phyloP scores from a whole-genome alignment of 805 yeast genomes.

The Metschnikowia baotianmanensis region DNA sequence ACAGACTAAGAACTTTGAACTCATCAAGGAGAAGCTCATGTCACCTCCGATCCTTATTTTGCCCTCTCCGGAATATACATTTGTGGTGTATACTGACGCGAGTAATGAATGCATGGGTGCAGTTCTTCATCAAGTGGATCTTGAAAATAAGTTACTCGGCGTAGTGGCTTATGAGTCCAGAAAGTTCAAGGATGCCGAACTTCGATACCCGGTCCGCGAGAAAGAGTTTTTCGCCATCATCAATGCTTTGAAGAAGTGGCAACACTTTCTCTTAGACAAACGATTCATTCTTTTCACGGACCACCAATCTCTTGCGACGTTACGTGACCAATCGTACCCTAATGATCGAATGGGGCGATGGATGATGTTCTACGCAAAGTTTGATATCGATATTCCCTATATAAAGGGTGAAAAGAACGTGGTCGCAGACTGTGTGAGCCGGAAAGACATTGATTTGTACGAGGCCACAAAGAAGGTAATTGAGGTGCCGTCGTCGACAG shows the following conservation, averaged over 20 bases:
- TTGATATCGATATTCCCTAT: constrained; percentile 1
- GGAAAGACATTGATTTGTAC: background rate
- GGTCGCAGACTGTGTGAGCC: constrained; percentile 4
- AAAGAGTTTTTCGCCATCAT: constrained; percentile 1
- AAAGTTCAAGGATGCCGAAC: background rate
- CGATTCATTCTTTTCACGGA: constrained; percentile 1
- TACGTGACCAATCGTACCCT: background rate
- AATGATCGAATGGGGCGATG: constrained; percentile 1
- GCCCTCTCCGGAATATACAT: constrained; percentile 1
- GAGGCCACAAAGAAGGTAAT: background rate
- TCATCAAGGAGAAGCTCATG: background rate
- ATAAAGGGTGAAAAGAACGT: constrained; percentile 1
- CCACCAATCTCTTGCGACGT: background rate
- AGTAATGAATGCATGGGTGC: constrained; percentile 1
- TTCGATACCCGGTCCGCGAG: background rate
- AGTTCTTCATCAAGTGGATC: constrained; percentile 1
- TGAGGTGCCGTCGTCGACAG: too few species aligned
- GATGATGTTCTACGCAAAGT: background rate
- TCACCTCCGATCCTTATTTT: constrained; percentile 1
- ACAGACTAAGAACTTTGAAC: background rate
- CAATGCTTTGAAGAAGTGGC: background rate
- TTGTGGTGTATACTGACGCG: constrained; percentile 3
- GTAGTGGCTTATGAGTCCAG: constrained; percentile 1
- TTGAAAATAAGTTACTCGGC: background rate
- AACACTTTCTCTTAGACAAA: background rate